Percentiles rank a stretch among this genome's conserved stretches.
Conservation (phyloP, 2,329 filamentous ascomycete species). For the Diaporthe australafricana region DNA sequence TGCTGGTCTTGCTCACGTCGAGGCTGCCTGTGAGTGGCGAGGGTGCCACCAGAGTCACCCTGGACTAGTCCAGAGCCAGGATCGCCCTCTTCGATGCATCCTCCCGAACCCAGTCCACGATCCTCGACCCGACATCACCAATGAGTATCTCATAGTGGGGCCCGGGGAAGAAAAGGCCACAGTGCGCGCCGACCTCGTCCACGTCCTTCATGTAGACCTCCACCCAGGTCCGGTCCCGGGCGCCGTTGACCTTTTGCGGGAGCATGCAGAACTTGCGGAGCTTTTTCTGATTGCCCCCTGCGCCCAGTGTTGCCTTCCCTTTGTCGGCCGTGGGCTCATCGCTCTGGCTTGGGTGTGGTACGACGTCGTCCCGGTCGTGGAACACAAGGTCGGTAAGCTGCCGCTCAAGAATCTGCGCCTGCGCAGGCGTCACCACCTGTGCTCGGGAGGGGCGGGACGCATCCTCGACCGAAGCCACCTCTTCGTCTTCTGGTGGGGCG, state of each 20-base stretch:
- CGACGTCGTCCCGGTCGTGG: conserved; percentile 3
- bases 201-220: conserved; percentile 84
- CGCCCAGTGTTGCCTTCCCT: conserved; percentile 50
- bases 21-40: neutral
- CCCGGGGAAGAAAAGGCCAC: conserved; percentile 80
- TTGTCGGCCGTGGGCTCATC: conserved; percentile 22
- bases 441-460: conserved; percentile 3
- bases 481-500: neutral
- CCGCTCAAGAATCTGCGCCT: conserved; percentile 33
- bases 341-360: conserved; percentile 31
- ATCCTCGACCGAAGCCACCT: neutral
- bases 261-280: conserved; percentile 84
- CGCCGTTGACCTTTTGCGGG: conserved; percentile 64
- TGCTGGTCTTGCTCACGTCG: neutral
- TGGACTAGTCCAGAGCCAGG: conserved; percentile 42
- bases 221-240: conserved; percentile 79
- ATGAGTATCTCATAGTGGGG: conserved; percentile 81
- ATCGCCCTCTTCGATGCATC: conserved; percentile 61
- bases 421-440: conserved; percentile 27
- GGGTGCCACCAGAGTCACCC: neutral
- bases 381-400: conserved; percentile 36
- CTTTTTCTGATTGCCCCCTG: conserved; percentile 50
- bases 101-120: conserved; percentile 78
- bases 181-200: conserved; percentile 88
- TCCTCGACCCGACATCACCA: conserved; percentile 75